Conservation (phyloP, 208 protist species). For the Acanthamoeba castellanii region DNA sequence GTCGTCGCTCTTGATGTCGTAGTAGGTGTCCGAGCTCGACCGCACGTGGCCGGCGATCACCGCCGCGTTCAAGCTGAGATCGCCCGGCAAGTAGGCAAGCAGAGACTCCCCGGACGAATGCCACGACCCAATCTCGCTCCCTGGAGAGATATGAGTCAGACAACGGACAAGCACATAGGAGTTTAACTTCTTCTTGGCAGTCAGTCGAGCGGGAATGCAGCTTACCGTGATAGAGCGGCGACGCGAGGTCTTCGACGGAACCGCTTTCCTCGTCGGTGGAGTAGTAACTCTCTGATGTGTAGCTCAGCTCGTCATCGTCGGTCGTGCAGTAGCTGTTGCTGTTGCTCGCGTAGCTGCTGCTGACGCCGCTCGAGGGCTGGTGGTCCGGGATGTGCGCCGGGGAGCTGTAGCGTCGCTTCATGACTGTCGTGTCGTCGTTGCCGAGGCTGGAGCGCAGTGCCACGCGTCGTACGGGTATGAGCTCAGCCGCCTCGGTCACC, state of each 20-base stretch:
- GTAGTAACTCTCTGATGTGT: slow-evolving; percentile 39
- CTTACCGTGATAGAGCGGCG: slow-evolving; percentile 19
- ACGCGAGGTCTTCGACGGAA: slow-evolving; percentile 5
- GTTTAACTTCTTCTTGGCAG: not conserved
- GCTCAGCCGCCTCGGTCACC: slow-evolving; percentile 12
- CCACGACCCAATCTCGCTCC: slow-evolving; percentile 20
- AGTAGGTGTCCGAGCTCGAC: not conserved
- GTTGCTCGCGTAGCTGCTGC: slow-evolving; percentile 26
- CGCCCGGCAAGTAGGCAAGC: not conserved
- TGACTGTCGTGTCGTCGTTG: not conserved
- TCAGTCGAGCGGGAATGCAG: not conserved
- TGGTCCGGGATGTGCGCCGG: slow-evolving; percentile 16
- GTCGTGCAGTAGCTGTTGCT: slow-evolving; percentile 50
- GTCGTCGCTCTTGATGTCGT: slow-evolving; percentile 56
- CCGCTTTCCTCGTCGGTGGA: slow-evolving; percentile 39
- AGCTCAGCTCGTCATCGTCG: slow-evolving; percentile 35
- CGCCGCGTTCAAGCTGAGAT: slow-evolving; percentile 12
- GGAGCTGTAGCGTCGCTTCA: slow-evolving; percentile 22
- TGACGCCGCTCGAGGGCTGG: not conserved
- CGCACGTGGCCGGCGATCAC: not conserved
- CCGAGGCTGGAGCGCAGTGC: slow-evolving; percentile 1
- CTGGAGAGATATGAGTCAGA: not conserved
- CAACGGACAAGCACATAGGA: too few relatives aligned
- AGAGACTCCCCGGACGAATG: slow-evolving; percentile 14
- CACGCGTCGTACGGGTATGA: slow-evolving; percentile 1